phyloP scores from a whole-genome alignment of 345 rosid genomes.

The Eucalyptus grandis region DNA sequence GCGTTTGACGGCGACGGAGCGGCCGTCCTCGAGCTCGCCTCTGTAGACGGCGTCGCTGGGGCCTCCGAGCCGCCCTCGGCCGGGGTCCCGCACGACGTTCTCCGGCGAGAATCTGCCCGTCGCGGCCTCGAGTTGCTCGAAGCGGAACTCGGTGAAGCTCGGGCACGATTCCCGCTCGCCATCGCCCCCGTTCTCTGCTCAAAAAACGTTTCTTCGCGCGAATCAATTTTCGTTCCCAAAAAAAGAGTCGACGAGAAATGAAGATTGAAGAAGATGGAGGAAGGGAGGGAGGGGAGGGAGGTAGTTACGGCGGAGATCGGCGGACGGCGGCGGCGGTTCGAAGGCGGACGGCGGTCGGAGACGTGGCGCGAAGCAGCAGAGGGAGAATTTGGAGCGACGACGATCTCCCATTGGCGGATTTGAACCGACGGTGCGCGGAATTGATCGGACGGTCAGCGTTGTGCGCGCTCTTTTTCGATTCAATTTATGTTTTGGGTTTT shows the following conservation, averaged over 20 bases:
- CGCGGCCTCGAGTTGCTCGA: constrained; percentile 22
- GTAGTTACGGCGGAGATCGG: constrained; percentile 12
- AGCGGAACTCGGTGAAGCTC: constrained; percentile 23
- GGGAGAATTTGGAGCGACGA: constrained; percentile 26
- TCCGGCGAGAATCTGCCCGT: constrained; percentile 24
- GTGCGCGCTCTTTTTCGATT: not conserved
- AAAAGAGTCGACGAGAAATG: not conserved
- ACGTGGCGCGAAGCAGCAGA: constrained; percentile 27
- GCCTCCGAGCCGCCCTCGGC: constrained; percentile 11
- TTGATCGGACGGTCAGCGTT: not conserved
- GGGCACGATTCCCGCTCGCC: constrained; percentile 6
- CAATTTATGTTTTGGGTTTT: not conserved
- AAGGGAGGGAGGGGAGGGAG: not conserved
- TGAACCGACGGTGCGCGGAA: not conserved
- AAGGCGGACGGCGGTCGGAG: constrained; percentile 11
- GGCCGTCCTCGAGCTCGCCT: constrained; percentile 24
- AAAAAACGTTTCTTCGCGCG: not conserved
- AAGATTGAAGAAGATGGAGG: not conserved
- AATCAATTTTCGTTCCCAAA: not conserved
- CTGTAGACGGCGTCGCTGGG: constrained; percentile 24
- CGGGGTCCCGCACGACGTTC: constrained; percentile 18
- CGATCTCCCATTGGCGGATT: constrained; percentile 16
- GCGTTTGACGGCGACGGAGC: constrained; percentile 31
- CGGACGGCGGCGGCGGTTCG: not conserved
- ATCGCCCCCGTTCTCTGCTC: constrained; percentile 14